Evolutionary conservation across 257 asterid species (phyloP).

Genomic region (Solanum clarkiae): DNA sequence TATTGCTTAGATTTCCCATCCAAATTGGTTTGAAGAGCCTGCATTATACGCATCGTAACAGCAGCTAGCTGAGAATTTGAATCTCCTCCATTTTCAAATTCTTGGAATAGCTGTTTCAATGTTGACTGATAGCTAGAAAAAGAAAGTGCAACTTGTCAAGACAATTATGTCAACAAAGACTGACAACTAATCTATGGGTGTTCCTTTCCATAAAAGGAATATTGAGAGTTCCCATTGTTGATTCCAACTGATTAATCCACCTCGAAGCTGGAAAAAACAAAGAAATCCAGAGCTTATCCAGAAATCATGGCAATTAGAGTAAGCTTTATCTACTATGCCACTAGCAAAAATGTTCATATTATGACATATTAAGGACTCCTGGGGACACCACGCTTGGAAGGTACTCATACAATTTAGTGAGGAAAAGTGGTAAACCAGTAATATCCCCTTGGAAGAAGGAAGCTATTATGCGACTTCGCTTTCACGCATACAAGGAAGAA

Average conservation of each 20-base stretch:
- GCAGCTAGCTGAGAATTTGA: conserved; percentile 86
- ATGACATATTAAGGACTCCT: neutral
- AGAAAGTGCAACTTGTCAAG: neutral
- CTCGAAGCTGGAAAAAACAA: neutral
- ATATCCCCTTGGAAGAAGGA: neutral
- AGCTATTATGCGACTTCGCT: neutral
- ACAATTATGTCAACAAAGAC: neutral
- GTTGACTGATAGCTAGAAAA: conserved; percentile 83
- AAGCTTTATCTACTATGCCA: neutral
- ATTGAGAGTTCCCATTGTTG: neutral
- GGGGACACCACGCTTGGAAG: neutral
- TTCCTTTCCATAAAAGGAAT: neutral
- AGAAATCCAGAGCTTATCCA: neutral
- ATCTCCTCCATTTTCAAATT: conserved; percentile 50
- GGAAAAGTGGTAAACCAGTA: neutral
- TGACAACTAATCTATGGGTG: neutral
- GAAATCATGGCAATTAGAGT: neutral
- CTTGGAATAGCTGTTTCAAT: conserved; percentile 86
- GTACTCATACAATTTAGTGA: neutral
- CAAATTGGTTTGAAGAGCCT: conserved; percentile 92
- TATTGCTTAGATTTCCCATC: conserved; percentile 99
- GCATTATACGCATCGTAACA: conserved; percentile 96
- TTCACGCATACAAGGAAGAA: neutral
- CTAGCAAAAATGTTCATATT: neutral
- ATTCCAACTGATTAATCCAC: neutral